Percentiles rank a stretch among this genome's conserved stretches.
Evolutionary conservation across 2,329 filamentous ascomycete genomes (phyloP).

Genomic region (Colletotrichum kahawae): DNA sequence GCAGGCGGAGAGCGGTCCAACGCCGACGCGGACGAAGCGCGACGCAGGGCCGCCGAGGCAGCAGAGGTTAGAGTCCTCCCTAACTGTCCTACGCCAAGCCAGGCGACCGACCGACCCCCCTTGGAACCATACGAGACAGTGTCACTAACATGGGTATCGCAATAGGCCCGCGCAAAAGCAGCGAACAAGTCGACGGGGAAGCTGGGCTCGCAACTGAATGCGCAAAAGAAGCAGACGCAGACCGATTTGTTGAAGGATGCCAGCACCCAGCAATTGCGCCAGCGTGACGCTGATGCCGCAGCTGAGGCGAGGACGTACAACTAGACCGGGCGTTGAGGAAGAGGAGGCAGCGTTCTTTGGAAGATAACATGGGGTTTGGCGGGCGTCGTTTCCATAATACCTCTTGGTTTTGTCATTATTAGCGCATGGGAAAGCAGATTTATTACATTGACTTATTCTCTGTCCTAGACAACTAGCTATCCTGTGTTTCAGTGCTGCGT

Average conservation of each 20-base stretch:
- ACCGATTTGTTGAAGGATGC: constrained; percentile 70
- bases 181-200: constrained; percentile 67
- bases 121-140: neutral
- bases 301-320: constrained; percentile 34
- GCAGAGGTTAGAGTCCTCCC: constrained; percentile 71
- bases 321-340: constrained; percentile 26
- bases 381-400: neutral
- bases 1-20: constrained; percentile 26
- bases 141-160: neutral
- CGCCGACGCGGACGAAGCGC: constrained; percentile 60
- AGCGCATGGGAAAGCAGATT: neutral
- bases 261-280: constrained; percentile 68
- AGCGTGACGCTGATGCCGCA: constrained; percentile 71
- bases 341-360: neutral
- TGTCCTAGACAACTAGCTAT: neutral
- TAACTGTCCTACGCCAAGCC: neutral
- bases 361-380: neutral
- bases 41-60: constrained; percentile 76
- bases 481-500: neutral
- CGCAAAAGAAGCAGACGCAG: constrained; percentile 77
- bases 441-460: neutral
- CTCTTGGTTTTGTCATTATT: neutral
- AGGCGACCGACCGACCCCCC: neutral
- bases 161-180: constrained; percentile 70
- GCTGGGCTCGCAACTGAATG: constrained; percentile 71